Evolutionary conservation across 164 flowering plant genomes (phyloP).

Genomic region (Tetracentron sinense): DNA sequence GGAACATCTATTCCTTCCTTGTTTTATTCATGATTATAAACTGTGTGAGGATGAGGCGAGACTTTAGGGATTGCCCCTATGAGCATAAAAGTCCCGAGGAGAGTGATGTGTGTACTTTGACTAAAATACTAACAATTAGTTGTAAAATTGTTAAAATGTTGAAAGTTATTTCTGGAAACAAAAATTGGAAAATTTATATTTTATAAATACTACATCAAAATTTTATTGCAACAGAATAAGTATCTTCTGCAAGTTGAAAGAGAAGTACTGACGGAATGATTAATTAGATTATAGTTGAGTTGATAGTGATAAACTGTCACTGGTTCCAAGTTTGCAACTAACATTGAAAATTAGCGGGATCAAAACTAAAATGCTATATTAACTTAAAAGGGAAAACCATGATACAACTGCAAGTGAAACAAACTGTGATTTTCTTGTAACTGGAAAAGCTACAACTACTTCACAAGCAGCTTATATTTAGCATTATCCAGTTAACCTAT

Average conservation of each 20-base stretch:
- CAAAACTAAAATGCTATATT: neutral
- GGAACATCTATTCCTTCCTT: no score
- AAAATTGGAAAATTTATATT: neutral
- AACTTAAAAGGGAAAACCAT: neutral
- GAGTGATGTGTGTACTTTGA: no score
- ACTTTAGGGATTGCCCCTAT: no score
- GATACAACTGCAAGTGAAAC: neutral
- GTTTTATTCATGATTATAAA: no score
- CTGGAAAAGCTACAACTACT: no score
- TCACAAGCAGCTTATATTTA: no score
- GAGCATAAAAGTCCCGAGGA: no score
- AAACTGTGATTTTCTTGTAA: neutral
- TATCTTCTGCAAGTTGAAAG: neutral
- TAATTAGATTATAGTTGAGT: neutral
- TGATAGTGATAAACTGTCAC: neutral
- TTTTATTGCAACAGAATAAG: neutral
- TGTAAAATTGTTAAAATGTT: no score
- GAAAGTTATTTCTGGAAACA: neutral
- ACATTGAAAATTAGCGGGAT: neutral
- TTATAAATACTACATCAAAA: neutral
- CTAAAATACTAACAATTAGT: neutral
- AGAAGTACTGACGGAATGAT: neutral
- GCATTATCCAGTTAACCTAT: no score
- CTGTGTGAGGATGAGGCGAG: neutral
- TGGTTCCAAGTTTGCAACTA: no score